Conservation (phyloP, 176 grass and related monocot species). For the Oryza longistaminata region DNA sequence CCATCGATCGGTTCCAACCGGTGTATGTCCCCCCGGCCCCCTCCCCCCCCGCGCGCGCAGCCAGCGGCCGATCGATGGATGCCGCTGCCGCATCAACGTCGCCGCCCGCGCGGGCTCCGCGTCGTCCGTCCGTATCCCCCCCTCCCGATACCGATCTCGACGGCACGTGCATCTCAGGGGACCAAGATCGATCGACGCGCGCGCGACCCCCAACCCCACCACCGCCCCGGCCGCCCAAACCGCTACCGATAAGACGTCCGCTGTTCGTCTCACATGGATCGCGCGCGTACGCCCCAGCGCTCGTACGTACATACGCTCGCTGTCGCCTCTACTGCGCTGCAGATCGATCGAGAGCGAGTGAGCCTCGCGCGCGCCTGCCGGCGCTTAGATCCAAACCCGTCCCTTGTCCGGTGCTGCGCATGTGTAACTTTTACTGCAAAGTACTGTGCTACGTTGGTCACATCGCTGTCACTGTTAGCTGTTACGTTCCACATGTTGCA, state of each 20-base stretch:
- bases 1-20: too few species aligned
- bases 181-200: not conserved
- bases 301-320: not conserved
- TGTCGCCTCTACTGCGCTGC: not conserved
- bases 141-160: constrained; percentile 13
- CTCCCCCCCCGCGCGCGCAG: too few species aligned
- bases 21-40: too few species aligned
- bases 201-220: not conserved
- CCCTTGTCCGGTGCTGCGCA: not conserved
- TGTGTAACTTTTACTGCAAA: not conserved
- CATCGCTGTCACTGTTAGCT: constrained; percentile 6
- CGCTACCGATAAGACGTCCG: not conserved
- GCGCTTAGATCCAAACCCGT: constrained; percentile 1
- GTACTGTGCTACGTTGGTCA: constrained; percentile 4
- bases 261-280: constrained; percentile 17
- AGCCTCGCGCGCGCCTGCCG: not conserved
- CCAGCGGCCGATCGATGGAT: not conserved
- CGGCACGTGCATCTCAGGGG: constrained; percentile 41
- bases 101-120: not conserved
- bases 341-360: not conserved
- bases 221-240: not conserved
- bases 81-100: constrained; percentile 41
- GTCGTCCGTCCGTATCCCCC: not conserved
- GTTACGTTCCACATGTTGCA: constrained; percentile 10
- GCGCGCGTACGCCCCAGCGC: not conserved